phyloP scores from a whole-genome alignment of 768 basidiomycete species.

The Artomyces pyxidatus region DNA sequence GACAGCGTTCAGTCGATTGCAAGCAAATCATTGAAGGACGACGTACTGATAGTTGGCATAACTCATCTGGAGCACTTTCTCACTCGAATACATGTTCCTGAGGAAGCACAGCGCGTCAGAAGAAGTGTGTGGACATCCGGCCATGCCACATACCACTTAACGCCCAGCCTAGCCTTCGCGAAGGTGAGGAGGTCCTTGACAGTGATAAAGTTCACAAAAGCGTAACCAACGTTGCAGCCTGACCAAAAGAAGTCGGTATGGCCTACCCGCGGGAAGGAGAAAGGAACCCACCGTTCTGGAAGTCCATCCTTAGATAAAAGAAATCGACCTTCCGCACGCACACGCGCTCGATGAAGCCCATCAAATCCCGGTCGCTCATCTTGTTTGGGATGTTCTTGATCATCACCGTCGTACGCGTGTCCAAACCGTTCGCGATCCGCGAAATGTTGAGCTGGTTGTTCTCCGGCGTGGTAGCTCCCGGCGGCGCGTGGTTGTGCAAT shows the following conservation, averaged over 20 bases:
- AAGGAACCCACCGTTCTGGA: constrained; percentile 54
- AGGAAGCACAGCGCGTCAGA: not conserved
- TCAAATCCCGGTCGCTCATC: constrained; percentile 70
- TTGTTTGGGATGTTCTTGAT: constrained; percentile 93
- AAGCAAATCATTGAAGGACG: constrained; percentile 5
- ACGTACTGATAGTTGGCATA: constrained; percentile 89
- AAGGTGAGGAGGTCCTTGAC: constrained; percentile 72
- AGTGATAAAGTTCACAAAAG: constrained; percentile 84
- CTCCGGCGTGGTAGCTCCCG: constrained; percentile 21
- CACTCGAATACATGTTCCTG: constrained; percentile 90
- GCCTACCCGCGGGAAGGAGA: not conserved
- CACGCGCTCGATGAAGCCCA: constrained; percentile 59
- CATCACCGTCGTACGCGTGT: constrained; percentile 82
- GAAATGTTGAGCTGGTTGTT: constrained; percentile 59
- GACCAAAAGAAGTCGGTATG: not conserved
- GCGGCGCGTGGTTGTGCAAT: constrained; percentile 1
- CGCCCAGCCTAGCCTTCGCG: constrained; percentile 63
- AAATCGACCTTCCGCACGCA: constrained; percentile 79
- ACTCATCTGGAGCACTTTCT: constrained; percentile 86
- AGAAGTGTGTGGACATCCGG: not conserved
- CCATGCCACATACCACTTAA: constrained; percentile 58
- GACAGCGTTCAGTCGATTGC: not conserved
- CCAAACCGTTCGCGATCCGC: constrained; percentile 67
- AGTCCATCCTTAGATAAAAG: constrained; percentile 83
- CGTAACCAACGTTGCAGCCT: constrained; percentile 78